Conservation (phyloP, 305 asterid genomes). For the Plantago lanceolata region DNA sequence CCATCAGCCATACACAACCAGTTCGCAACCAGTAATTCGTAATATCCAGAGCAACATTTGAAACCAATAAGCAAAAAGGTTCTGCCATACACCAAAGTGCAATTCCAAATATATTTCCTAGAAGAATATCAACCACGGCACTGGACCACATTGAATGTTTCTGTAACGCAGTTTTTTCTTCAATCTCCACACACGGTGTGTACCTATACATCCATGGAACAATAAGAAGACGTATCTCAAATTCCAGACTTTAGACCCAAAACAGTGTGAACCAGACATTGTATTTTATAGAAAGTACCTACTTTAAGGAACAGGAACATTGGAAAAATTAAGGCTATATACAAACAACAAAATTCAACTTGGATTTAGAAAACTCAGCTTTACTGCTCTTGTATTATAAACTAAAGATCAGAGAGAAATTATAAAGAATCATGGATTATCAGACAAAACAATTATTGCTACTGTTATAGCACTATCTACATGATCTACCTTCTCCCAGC, state of each 20-base stretch:
- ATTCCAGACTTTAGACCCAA: background rate
- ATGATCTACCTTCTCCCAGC: too few relatives aligned
- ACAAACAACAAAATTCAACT: too few relatives aligned
- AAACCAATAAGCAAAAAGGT: constrained; percentile 46
- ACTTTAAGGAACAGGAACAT: too few relatives aligned
- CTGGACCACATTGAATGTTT: constrained; percentile 78
- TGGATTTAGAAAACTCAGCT: background rate
- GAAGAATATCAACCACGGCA: constrained; percentile 63
- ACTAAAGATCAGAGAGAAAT: too few relatives aligned
- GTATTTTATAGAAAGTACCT: background rate
- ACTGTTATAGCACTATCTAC: too few relatives aligned
- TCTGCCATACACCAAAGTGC: constrained; percentile 56
- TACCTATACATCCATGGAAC: constrained; percentile 45
- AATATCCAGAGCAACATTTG: constrained; percentile 50
- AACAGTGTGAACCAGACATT: background rate
- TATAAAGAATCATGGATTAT: too few relatives aligned
- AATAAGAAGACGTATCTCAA: constrained; percentile 14
- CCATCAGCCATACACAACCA: constrained; percentile 98
- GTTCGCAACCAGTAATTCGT: constrained; percentile 74
- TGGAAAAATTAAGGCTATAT: too few relatives aligned
- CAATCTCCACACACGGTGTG: constrained; percentile 70
- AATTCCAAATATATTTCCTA: constrained; percentile 69
- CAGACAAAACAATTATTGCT: too few relatives aligned
- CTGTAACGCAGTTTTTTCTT: constrained; percentile 60
- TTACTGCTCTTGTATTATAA: too few relatives aligned